Evolutionary conservation across 768 basidiomycete genomes (phyloP).

Genomic region (Rhizopogon roseolus): DNA sequence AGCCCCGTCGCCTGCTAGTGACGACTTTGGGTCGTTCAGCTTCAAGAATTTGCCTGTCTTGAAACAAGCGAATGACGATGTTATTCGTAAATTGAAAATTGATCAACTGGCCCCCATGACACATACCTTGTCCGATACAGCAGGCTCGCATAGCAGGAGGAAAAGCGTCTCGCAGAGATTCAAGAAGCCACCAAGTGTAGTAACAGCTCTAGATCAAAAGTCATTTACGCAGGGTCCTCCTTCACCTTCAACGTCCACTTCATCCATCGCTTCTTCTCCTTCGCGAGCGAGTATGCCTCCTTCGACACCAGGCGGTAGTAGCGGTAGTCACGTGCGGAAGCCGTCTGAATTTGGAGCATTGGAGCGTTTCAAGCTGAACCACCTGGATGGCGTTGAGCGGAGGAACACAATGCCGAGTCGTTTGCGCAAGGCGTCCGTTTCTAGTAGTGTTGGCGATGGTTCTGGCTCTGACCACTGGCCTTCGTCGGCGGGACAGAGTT

Average conservation of each 20-base stretch:
- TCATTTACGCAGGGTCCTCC: slow-evolving; percentile 70
- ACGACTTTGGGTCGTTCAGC: slow-evolving; percentile 96
- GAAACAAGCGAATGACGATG: slow-evolving; percentile 98
- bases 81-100: slow-evolving; percentile 91
- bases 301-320: slow-evolving; percentile 61
- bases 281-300: slow-evolving; percentile 72
- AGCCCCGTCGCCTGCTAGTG: slow-evolving; percentile 54
- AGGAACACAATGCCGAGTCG: slow-evolving; percentile 86
- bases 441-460: slow-evolving; percentile 75
- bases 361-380: slow-evolving; percentile 82
- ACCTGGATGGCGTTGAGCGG: slow-evolving; percentile 73
- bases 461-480: slow-evolving; percentile 74
- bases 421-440: slow-evolving; percentile 80
- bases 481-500: slow-evolving; percentile 49
- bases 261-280: slow-evolving; percentile 86
- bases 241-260: slow-evolving; percentile 88
- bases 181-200: slow-evolving; percentile 78
- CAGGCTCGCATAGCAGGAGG: slow-evolving; percentile 54
- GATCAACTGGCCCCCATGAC: slow-evolving; percentile 81
- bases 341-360: slow-evolving; percentile 87
- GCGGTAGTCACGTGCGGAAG: slow-evolving; percentile 64
- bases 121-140: slow-evolving; percentile 67
- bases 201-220: slow-evolving; percentile 66
- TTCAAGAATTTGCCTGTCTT: slow-evolving; percentile 96
- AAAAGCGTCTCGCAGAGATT: slow-evolving; percentile 79